Evolutionary conservation across 1,139 yeast genomes (phyloP), one percentile per base, ranked within the genome.

Genomic region (Scheffersomyces parashehatae): DNA sequence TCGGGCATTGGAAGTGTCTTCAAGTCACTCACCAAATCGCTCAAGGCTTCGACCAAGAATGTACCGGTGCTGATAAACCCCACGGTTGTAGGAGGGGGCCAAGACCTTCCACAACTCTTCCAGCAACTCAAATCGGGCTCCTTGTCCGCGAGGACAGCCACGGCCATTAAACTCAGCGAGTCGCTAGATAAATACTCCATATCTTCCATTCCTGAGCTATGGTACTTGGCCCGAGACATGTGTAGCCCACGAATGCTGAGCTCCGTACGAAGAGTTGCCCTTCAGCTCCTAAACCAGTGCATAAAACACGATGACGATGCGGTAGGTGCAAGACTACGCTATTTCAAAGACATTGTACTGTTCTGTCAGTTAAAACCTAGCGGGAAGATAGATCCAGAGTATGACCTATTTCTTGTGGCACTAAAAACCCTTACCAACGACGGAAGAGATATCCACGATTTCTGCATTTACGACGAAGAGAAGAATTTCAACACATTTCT

Each of bases 151-250:
- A 64, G 86, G 45, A 73, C 70, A 1, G 67, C 69, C 1, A 82
- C 88, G 0, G 83, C 87, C 0, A 70, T 68, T 4, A 66, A 73
- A 34, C 63, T 87, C 36, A 67, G 78, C 4, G 75, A 74, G 4
- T 71, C 81, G 1, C 62, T 88, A 3, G 73, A 74, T 35, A 76
- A 73, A 37, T 75, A 74, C 42, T 70, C 84, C 7, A 74, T 83
- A 2, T 73, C 85, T 0, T 78, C 85, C 2, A 72, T 86, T 4
- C 84, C 87, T 0, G 91, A 86, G 52, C 74, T 88, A 3, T 88
- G 97, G 97, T 82, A 84, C 56, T 65, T 82, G 44, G 84, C 85
- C 0, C 68, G 81, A 50, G 82, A 78, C 45, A 66, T 85, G 62
- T 73, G 86, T 40, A 70, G 71, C 7, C 68, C 70, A 33, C 24